Conservation (phyloP, 2,329 filamentous ascomycete species). For the Stromatinia cepivora region DNA sequence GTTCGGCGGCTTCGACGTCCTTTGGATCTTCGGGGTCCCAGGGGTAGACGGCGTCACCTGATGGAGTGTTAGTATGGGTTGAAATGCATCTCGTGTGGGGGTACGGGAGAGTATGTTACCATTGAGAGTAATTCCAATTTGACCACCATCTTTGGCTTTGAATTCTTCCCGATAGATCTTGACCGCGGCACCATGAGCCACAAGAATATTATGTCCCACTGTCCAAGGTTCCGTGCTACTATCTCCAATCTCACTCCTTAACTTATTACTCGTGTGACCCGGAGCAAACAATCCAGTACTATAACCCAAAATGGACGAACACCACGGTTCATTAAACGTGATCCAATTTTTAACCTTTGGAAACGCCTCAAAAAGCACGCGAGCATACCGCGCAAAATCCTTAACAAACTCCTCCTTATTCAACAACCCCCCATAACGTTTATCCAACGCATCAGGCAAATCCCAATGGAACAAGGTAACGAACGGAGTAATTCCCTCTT, state of each 20-base stretch:
- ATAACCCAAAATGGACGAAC: slow-evolving; percentile 78
- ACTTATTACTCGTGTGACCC: slow-evolving; percentile 75
- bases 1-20: slow-evolving; percentile 73
- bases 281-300: slow-evolving; percentile 76
- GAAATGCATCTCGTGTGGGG: no score
- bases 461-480: slow-evolving; percentile 90
- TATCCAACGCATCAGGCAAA: slow-evolving; percentile 73
- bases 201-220: slow-evolving; percentile 75
- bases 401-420: slow-evolving; percentile 80
- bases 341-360: slow-evolving; percentile 84
- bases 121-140: slow-evolving; percentile 87
- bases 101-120: slow-evolving; percentile 48
- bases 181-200: slow-evolving; percentile 78
- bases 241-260: slow-evolving; percentile 69
- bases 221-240: slow-evolving; percentile 77
- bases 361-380: slow-evolving; percentile 71
- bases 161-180: slow-evolving; percentile 83
- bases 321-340: slow-evolving; percentile 90
- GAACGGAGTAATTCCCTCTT: slow-evolving; percentile 74
- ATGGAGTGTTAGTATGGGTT: neutral
- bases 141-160: slow-evolving; percentile 67
- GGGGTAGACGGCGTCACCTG: slow-evolving; percentile 75
- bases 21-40: slow-evolving; percentile 76
- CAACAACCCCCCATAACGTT: slow-evolving; percentile 77
- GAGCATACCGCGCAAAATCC: slow-evolving; percentile 78